Conservation (phyloP, 805 yeast genomes). For the Debaryomyces maramus region DNA sequence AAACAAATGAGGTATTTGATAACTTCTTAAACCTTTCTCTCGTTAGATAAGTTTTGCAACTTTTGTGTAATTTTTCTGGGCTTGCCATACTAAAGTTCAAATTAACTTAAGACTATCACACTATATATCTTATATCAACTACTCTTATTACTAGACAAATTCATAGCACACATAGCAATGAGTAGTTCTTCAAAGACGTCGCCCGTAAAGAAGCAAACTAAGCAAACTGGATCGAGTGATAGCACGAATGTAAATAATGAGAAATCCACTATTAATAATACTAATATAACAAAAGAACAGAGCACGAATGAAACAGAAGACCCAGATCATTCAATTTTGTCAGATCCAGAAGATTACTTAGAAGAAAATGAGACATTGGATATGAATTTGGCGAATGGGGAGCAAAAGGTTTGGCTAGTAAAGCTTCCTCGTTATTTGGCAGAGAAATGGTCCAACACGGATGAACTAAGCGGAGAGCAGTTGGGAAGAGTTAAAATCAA, state of each 20-base stretch:
- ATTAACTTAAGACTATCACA: background rate
- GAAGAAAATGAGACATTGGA: conserved; percentile 72
- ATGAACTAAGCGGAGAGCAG: conserved; percentile 65
- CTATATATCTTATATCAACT: background rate
- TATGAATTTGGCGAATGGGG: conserved; percentile 61
- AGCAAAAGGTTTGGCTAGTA: conserved; percentile 87
- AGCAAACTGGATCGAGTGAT: conserved; percentile 2
- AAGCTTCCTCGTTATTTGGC: conserved; percentile 86
- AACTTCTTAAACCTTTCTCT: background rate
- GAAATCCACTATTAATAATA: background rate
- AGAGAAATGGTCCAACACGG: conserved; percentile 69
- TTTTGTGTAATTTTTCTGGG: background rate
- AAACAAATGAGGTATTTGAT: background rate
- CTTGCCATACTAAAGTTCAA: background rate
- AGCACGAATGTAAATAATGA: background rate
- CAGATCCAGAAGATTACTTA: conserved; percentile 46
- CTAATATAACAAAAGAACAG: conserved; percentile 1
- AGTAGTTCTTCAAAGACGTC: conserved; percentile 7
- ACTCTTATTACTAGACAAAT: background rate
- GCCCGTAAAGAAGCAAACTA: conserved; percentile 5
- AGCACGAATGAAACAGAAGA: conserved; percentile 7
- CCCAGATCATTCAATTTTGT: conserved; percentile 35
- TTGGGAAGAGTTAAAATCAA: conserved; percentile 79
- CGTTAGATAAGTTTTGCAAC: background rate
- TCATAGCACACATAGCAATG: conserved; percentile 3